These are phyloP conservation scores for Castanospermum australe DNA, from an alignment of 306 rosid species.

Conservation along the genomic window DNA sequence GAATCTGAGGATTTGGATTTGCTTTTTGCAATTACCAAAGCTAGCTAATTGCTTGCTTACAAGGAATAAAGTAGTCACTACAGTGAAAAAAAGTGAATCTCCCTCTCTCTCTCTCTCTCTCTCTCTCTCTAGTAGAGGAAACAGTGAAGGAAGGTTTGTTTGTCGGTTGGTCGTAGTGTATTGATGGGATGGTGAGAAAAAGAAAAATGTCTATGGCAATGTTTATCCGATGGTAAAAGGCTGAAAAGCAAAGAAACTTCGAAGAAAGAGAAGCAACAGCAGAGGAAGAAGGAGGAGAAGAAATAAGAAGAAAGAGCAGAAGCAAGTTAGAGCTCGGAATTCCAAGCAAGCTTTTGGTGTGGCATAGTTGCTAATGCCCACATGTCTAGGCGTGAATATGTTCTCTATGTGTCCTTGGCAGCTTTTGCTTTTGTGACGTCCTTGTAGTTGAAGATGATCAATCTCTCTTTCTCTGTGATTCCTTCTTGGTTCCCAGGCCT, in stretches of 20 bases:
- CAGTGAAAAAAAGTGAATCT: slow-evolving; percentile 45
- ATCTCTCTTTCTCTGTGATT: slow-evolving; percentile 34
- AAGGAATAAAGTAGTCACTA: slow-evolving; percentile 42
- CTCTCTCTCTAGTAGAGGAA: slow-evolving; percentile 15
- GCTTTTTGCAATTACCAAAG: slow-evolving; percentile 61
- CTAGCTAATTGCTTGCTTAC: slow-evolving; percentile 27
- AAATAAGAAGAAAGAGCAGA: neutral
- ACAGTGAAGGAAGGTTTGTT: slow-evolving; percentile 31
- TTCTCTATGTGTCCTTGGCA: slow-evolving; percentile 64
- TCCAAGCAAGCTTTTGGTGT: slow-evolving; percentile 46
- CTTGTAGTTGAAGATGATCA: neutral
- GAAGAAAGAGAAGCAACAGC: slow-evolving; percentile 20
- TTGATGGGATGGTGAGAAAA: slow-evolving; percentile 31
- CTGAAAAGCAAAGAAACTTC: slow-evolving; percentile 18
- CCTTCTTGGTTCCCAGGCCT: slow-evolving; percentile 41
- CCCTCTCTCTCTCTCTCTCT: too few relatives aligned
- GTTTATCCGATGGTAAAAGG: neutral
- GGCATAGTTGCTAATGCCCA: slow-evolving; percentile 45
- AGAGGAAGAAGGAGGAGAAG: slow-evolving; percentile 3
- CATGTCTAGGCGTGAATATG: slow-evolving; percentile 80
- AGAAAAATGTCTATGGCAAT: slow-evolving; percentile 22
- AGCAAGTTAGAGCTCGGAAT: slow-evolving; percentile 37
- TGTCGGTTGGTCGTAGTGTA: slow-evolving; percentile 48
- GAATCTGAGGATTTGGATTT: slow-evolving; percentile 43
- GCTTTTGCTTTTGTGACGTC: slow-evolving; percentile 75